Percentiles rank a stretch among this genome's conserved stretches.
Conservation (phyloP, 2,329 filamentous ascomycete genomes). For the Fusarium liriodendri region DNA sequence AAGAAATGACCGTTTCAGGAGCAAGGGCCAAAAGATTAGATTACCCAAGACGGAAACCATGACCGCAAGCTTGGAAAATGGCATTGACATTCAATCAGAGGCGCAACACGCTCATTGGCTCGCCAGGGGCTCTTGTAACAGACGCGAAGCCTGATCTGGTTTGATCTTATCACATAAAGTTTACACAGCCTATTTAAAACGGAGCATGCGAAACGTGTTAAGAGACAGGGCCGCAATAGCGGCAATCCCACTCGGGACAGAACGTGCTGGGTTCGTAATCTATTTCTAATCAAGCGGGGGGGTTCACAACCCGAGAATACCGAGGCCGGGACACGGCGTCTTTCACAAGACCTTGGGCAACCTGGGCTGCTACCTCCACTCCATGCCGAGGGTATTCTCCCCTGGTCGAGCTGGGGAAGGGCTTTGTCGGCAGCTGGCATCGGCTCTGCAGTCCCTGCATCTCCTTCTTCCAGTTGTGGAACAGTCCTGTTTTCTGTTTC, state of each 20-base stretch:
- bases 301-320: not conserved
- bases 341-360: not conserved
- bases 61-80: not conserved
- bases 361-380: not conserved
- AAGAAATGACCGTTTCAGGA: not conserved
- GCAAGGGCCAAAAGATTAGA: not conserved
- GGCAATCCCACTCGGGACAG: not conserved
- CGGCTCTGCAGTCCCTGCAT: not conserved
- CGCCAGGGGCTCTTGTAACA: not conserved
- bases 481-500: not conserved
- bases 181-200: not conserved
- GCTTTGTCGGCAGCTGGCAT: not conserved
- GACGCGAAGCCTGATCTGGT: not conserved
- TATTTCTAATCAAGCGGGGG: not conserved
- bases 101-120: not conserved
- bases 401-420: not conserved
- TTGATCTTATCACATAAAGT: not conserved
- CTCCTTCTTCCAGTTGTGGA: not conserved
- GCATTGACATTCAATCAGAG: not conserved
- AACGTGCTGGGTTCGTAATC: not conserved
- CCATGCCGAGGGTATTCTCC: not conserved
- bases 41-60: not conserved
- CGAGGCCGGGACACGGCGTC: not conserved
- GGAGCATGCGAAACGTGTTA: not conserved
- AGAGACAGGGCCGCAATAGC: not conserved